Evolutionary conservation across 768 basidiomycete species (phyloP), one percentile per base, ranked within the genome.

Genomic region (Suillus decipiens): DNA sequence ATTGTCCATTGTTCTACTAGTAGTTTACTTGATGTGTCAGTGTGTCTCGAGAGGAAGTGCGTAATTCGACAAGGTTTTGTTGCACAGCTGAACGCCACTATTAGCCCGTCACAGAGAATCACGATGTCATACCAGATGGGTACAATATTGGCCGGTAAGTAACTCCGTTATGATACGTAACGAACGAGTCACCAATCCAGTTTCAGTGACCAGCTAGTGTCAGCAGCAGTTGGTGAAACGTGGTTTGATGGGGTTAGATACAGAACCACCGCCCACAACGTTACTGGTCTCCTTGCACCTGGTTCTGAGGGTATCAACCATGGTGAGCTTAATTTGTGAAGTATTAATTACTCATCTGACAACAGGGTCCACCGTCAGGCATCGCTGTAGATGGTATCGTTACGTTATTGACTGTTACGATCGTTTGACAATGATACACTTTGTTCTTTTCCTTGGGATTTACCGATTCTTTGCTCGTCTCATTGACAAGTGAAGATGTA

Each of bases 311-410:
- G 87, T 5, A 66, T 86, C n/a, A 84, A 86, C 62, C 84, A 84
- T 37, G 82, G 84, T 86, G 61, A n/a, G 75, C 56, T 15, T 6
- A 31, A 15, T 34, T 11, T 12, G 39, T 36, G 17, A 19, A 14
- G 12, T 28, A 28, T 3, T 28, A 19, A 47, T 36, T 19, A 22
- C 22, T 19, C 31, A 11, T 28, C 31, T 36, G 41, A 63, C 62
- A 31, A 66, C 47, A 19, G 42, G 17, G 9, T 39, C 41, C 17
- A 42, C 61, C 64, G 22, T n/a, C n/a, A 86, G 87, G 78, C 34
- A 89, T 88, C 59, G 81, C 87, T 3, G 80, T 80, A 42, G 87
- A 88, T 68, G 87, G 87, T 50, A 77, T 82, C 39, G 82, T 84
- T n/a, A 80, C 80, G 1, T 68, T 88, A 22, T 73, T 89, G 60